Evolutionary conservation across 768 basidiomycete species (phyloP).

Genomic region (Amanita rimosa): DNA sequence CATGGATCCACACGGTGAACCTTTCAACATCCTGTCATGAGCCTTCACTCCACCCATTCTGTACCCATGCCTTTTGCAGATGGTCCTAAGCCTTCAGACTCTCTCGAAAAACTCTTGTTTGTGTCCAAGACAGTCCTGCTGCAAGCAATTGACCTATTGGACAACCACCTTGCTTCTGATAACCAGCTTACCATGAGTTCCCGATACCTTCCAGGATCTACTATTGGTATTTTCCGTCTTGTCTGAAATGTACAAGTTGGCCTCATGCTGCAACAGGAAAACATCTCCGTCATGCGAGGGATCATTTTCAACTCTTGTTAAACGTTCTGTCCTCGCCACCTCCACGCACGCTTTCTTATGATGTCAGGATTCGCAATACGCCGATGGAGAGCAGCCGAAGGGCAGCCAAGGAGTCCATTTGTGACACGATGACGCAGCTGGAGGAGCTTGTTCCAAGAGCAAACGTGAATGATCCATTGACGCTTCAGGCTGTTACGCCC

Average conservation of each 20-base stretch:
- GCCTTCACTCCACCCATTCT: neutral
- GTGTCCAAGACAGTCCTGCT: constrained; percentile 58
- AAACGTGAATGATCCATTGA: constrained; percentile 47
- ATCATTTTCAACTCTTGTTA: constrained; percentile 66
- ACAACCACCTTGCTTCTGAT: constrained; percentile 53
- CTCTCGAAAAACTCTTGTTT: constrained; percentile 45
- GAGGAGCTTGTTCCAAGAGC: constrained; percentile 37
- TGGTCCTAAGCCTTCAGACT: neutral
- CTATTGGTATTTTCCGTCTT: constrained; percentile 51
- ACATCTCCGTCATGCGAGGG: constrained; percentile 76
- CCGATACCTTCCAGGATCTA: constrained; percentile 76
- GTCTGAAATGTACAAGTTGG: neutral
- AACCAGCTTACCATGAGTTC: constrained; percentile 60
- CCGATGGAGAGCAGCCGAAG: constrained; percentile 68
- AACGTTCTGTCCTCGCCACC: constrained; percentile 36
- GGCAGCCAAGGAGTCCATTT: constrained; percentile 47
- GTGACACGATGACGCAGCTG: constrained; percentile 44
- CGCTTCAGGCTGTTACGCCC: constrained; percentile 73
- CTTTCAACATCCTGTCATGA: neutral
- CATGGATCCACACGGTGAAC: neutral
- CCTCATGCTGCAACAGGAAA: constrained; percentile 41
- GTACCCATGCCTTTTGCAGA: neutral
- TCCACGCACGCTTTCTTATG: constrained; percentile 58
- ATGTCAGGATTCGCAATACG: constrained; percentile 64
- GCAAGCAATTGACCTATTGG: constrained; percentile 66